Percentiles rank a stretch among this genome's conserved stretches.
Conservation (phyloP, 1,139 yeast species). For the Scheffersomyces insectosa region DNA sequence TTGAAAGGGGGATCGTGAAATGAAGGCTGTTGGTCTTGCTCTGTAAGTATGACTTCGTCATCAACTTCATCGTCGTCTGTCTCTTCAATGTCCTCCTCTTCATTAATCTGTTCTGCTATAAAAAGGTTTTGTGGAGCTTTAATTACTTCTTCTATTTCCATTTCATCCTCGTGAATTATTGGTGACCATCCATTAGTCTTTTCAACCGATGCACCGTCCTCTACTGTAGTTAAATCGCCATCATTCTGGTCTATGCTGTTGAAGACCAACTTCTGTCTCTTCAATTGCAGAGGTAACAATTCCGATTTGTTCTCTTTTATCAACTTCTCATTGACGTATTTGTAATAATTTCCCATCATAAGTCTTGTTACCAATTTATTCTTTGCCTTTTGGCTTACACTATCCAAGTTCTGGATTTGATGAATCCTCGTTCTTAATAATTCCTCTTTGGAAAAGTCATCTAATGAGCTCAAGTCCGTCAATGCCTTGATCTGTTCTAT, state of each 20-base stretch:
- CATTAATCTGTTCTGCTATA: constrained; percentile 1
- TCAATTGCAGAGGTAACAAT: constrained; percentile 16
- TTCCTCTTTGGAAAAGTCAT: constrained; percentile 53
- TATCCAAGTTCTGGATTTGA: constrained; percentile 49
- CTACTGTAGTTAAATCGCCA: neutral
- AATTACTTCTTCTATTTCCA: constrained; percentile 9
- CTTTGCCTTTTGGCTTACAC: constrained; percentile 53
- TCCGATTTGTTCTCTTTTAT: constrained; percentile 14
- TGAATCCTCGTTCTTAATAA: constrained; percentile 59
- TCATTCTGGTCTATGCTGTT: constrained; percentile 3
- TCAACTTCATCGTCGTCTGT: constrained; percentile 16
- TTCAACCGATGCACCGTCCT: constrained; percentile 14
- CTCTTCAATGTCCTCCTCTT: constrained; percentile 6
- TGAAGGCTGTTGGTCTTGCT: constrained; percentile 51
- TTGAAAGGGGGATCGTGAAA: constrained; percentile 38
- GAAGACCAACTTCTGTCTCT: constrained; percentile 20
- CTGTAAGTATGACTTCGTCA: constrained; percentile 47
- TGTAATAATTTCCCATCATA: constrained; percentile 74
- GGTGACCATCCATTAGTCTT: constrained; percentile 10
- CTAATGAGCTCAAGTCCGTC: constrained; percentile 41
- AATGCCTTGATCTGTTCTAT: constrained; percentile 36
- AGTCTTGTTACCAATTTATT: constrained; percentile 66
- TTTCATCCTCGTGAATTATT: constrained; percentile 15
- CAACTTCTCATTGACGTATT: constrained; percentile 40
- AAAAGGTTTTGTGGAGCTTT: neutral